Conservation (phyloP, 495 filamentous ascomycete genomes). For the Cercophora sp. region DNA sequence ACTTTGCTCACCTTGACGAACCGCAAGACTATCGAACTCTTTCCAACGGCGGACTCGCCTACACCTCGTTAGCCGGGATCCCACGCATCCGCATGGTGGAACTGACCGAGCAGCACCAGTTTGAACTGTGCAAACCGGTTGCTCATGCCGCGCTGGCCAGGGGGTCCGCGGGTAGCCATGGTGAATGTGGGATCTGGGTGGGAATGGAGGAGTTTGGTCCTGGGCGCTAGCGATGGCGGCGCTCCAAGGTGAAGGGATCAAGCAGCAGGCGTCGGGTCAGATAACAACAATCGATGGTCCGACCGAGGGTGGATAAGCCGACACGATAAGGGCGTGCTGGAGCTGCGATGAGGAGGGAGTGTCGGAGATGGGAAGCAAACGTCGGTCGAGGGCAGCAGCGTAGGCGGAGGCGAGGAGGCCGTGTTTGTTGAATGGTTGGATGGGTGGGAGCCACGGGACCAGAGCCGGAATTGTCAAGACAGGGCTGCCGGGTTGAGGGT, state of each 20-base stretch:
- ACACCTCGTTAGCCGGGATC: constrained; percentile 38
- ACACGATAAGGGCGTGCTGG: too few species aligned
- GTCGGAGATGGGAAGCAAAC: not conserved
- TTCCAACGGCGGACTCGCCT: constrained; percentile 99
- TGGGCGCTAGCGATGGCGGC: constrained; percentile 7
- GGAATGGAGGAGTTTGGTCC: constrained; percentile 3
- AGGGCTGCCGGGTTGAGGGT: constrained; percentile 12
- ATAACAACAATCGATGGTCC: constrained; percentile 2
- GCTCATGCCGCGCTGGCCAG: constrained; percentile 65
- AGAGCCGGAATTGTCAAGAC: constrained; percentile 18
- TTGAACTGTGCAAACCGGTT: constrained; percentile 97
- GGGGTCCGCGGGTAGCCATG: constrained; percentile 79
- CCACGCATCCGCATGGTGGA: too few species aligned
- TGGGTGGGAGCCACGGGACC: constrained; percentile 23
- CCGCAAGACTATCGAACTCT: constrained; percentile 96
- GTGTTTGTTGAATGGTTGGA: constrained; percentile 9
- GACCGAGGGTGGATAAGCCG: not conserved
- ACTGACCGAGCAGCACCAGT: constrained; percentile 83
- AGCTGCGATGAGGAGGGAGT: too few species aligned
- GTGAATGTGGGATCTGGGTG: constrained; percentile 21
- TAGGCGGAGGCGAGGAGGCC: not conserved
- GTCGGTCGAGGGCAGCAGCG: not conserved
- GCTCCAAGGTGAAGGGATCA: not conserved
- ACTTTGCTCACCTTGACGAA: constrained; percentile 95
- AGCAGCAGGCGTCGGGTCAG: constrained; percentile 3